These are phyloP conservation scores for Austropuccinia psidii DNA, from an alignment of 1,284 basidiomycete genomes.

Conservation along the genomic window DNA sequence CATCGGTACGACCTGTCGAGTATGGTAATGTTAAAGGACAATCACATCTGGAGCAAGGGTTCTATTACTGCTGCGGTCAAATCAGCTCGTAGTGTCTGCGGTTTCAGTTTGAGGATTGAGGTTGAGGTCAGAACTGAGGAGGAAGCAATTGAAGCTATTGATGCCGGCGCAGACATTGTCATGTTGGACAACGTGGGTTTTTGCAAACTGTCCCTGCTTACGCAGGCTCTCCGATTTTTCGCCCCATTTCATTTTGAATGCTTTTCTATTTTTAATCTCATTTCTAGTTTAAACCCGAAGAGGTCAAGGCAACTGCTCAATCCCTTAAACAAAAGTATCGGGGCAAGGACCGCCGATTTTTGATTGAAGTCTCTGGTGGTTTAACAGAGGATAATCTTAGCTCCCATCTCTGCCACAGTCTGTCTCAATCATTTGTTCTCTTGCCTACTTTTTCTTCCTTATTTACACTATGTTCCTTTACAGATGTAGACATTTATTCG, in stretches of 20 bases:
- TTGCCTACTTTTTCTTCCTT: not conserved
- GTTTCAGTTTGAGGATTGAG: conserved; percentile 85
- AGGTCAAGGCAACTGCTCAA: conserved; percentile 62
- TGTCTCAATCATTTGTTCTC: conserved; percentile 42
- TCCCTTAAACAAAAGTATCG: conserved; percentile 66
- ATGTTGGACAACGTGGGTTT: conserved; percentile 79
- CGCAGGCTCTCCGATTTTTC: not conserved
- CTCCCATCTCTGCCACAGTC: conserved; percentile 66
- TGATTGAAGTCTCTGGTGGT: conserved; percentile 84
- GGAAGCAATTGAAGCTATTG: conserved; percentile 91
- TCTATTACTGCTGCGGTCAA: conserved; percentile 82
- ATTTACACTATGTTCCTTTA: not conserved
- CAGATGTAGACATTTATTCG: conserved; percentile 87
- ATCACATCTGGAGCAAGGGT: conserved; percentile 97
- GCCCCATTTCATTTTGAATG: not conserved
- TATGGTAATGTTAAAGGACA: conserved; percentile 99
- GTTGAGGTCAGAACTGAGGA: conserved; percentile 83
- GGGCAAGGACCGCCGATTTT: conserved; percentile 62
- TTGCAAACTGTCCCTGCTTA: not conserved
- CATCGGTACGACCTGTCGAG: conserved; percentile 94
- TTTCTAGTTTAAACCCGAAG: conserved; percentile 60
- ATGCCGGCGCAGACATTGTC: conserved; percentile 89
- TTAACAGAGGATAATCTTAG: conserved; percentile 76
- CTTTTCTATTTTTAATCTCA: not conserved
- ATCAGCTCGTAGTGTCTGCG: conserved; percentile 76